phyloP scores from a whole-genome alignment of 768 basidiomycete species.

The Amanita rimosa region DNA sequence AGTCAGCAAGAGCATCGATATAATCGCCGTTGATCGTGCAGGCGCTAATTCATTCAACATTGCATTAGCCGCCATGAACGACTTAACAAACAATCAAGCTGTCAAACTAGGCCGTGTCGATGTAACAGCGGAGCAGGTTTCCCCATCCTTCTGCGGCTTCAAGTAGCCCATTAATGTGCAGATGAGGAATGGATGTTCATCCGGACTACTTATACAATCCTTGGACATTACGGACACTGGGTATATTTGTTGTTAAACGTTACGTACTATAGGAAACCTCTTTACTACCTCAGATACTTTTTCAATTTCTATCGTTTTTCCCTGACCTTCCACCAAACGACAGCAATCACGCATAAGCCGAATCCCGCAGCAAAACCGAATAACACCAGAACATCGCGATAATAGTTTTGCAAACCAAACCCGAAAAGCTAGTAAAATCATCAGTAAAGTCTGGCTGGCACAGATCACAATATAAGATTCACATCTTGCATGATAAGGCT shows the following conservation, averaged over 20 bases:
- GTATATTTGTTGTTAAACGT: no score
- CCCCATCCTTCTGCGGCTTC: conserved; percentile 39
- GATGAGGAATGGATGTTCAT: no score
- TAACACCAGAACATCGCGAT: conserved; percentile 78
- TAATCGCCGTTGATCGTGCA: conserved; percentile 30
- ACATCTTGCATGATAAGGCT: conserved; percentile 79
- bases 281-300: no score
- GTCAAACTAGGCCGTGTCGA: conserved; percentile 34
- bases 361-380: conserved; percentile 84
- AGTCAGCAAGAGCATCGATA: conserved; percentile 16
- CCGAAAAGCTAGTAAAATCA: conserved; percentile 59
- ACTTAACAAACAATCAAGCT: conserved; percentile 36
- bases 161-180: background rate
- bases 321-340: conserved; percentile 69
- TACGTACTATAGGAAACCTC: no score
- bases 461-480: conserved; percentile 15
- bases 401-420: conserved; percentile 73
- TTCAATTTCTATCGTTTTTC: conserved; percentile 49
- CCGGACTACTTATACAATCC: no score
- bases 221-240: no score
- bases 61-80: conserved; percentile 42
- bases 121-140: conserved; percentile 32
- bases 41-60: conserved; percentile 27
- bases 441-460: background rate
- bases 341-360: conserved; percentile 53